phyloP scores from a whole-genome alignment of 768 basidiomycete genomes.

The Polyporus arcularius region DNA sequence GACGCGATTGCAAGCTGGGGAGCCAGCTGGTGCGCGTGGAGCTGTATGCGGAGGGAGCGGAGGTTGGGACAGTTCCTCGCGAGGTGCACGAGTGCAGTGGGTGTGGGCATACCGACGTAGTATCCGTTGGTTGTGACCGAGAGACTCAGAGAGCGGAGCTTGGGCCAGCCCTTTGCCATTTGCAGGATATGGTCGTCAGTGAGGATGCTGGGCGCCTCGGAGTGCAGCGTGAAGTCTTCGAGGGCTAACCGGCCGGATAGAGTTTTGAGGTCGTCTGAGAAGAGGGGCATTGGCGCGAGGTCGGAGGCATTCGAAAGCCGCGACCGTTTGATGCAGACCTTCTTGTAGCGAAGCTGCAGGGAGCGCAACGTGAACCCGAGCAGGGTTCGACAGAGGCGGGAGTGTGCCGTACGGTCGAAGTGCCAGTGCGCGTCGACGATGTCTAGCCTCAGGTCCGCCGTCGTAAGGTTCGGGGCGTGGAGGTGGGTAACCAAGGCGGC shows the following conservation, averaged over 20 bases:
- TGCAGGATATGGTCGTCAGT: neutral
- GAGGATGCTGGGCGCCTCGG: neutral
- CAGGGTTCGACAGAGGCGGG: neutral
- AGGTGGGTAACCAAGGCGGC: neutral
- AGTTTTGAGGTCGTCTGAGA: neutral
- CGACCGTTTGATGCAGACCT: neutral
- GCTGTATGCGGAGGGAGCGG: neutral
- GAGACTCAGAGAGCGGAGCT: neutral
- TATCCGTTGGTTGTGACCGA: neutral
- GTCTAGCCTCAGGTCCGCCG: neutral
- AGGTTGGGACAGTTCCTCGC: neutral
- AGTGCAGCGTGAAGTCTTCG: neutral
- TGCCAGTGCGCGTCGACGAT: neutral
- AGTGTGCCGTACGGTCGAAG: neutral
- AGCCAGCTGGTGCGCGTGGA: neutral
- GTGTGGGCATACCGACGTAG: neutral
- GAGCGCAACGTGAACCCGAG: neutral
- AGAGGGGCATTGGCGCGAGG: neutral
- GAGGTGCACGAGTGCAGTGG: neutral
- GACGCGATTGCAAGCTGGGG: neutral
- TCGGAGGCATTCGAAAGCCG: neutral
- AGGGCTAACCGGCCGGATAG: neutral
- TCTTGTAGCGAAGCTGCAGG: neutral
- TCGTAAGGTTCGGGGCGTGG: neutral
- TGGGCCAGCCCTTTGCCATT: neutral